Percentiles rank a stretch among this genome's conserved stretches.
These are phyloP conservation scores for Fusarium sp. DNA, from an alignment of 2,329 filamentous ascomycete genomes.

Conservation along the genomic window DNA sequence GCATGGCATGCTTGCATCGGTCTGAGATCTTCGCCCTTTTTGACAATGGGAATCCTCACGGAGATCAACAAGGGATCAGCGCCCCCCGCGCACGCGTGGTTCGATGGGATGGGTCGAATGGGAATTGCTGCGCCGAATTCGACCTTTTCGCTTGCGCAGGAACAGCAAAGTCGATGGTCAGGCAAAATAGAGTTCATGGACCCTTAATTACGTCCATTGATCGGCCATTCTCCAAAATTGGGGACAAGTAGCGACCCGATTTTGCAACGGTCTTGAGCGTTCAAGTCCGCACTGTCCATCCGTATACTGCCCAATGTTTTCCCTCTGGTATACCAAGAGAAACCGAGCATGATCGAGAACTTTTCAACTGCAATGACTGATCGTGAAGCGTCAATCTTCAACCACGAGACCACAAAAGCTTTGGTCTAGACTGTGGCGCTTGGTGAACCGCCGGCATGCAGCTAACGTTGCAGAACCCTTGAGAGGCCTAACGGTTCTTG, in stretches of 20 bases:
- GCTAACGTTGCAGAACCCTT: constrained; percentile 29
- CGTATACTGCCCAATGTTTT: not conserved
- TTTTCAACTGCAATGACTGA: constrained; percentile 7
- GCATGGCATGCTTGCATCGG: constrained; percentile 20
- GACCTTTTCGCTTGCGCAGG: constrained; percentile 36
- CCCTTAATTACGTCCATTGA: constrained; percentile 22
- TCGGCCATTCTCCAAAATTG: constrained; percentile 17
- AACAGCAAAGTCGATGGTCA: constrained; percentile 23
- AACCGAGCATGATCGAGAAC: not conserved
- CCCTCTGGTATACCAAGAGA: not conserved
- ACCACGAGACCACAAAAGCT: constrained; percentile 26
- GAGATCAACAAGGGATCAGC: constrained; percentile 31
- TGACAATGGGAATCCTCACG: constrained; percentile 21
- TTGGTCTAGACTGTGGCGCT: constrained; percentile 4
- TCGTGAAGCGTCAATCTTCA: constrained; percentile 13
- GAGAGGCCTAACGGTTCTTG: constrained; percentile 29
- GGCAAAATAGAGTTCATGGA: constrained; percentile 25
- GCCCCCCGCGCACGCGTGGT: constrained; percentile 13
- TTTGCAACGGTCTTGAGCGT: not conserved
- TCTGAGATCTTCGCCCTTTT: constrained; percentile 32
- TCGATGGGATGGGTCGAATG: not conserved
- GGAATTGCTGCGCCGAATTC: constrained; percentile 20
- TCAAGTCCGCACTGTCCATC: not conserved
- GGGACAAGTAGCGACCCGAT: not conserved
- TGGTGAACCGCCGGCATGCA: constrained; percentile 20